Evolutionary conservation across 2,329 filamentous ascomycete genomes (phyloP).

Genomic region (Leptographium wingfieldii): DNA sequence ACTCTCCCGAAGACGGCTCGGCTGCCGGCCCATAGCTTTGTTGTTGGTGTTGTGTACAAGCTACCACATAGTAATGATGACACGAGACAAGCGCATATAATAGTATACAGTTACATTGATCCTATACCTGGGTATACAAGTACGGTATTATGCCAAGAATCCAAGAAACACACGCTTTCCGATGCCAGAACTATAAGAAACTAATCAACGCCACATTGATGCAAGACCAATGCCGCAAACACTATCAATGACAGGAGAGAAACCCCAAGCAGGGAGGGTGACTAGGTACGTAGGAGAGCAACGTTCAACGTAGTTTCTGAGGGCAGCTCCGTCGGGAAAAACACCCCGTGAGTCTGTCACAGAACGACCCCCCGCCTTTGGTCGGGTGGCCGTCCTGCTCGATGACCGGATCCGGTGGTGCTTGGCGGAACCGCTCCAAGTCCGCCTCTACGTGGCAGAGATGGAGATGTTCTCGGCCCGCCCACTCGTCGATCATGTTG

Average conservation of each 20-base stretch:
- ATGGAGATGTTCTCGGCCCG: constrained; percentile 39
- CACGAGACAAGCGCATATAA: background rate
- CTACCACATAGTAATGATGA: background rate
- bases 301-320: background rate
- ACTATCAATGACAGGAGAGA: background rate
- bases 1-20: constrained; percentile 18
- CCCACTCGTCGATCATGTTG: constrained; percentile 47
- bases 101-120: background rate
- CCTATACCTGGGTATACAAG: background rate
- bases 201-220: background rate
- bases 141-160: background rate
- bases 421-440: constrained; percentile 22
- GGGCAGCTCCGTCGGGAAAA: background rate
- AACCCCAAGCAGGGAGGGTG: background rate
- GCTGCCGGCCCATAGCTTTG: constrained; percentile 2
- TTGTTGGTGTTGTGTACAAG: too few species aligned
- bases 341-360: background rate
- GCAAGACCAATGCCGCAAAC: background rate
- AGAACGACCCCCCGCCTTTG: background rate
- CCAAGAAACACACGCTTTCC: background rate
- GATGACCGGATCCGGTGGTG: background rate
- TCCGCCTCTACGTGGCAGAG: constrained; percentile 50
- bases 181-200: background rate
- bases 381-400: background rate
- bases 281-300: background rate